Evolutionary conservation across 805 yeast genomes (phyloP), one percentile per base, ranked within the genome.

Genomic region (Saturnispora zaruensis): DNA sequence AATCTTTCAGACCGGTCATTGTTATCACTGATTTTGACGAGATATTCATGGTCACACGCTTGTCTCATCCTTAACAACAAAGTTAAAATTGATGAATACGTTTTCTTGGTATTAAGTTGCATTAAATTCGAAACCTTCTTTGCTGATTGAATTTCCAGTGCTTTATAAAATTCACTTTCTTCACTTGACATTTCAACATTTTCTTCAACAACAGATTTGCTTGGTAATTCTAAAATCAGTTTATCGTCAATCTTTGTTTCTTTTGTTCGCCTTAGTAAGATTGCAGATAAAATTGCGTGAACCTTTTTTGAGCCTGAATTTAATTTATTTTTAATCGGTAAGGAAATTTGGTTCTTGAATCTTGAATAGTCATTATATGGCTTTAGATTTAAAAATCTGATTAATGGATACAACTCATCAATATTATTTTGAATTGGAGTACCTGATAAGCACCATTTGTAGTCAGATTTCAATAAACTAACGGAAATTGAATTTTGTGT

Each of bases 41-140:
- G 68, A 59, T 77, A 81, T 37, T 81, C 78, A 62, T 87, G 96
- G 60, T 84, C 80, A 60, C 96, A 85, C 3, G 95, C 90, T 66
- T 90, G 96, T 52, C 98, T 75, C 58, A 90, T 69, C 45, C 96
- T 74, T 43, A 90, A 68, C 46, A 90, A 72, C 56, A 89, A 67
- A 0, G 87, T 81, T 55, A 90, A 75, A 46, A 88, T 79, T 52
- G 75, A 74, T 3, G 84, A 75, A 57, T 78, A 79, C 51, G 70
- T 18, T 36, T 40, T 45, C 14, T 46, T 50, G 18, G 52, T 48
- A 14, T 55, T 57, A 9, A 66, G 49, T 26, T 61, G 56, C 64
- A 80, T 59, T 50, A 79, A 64, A 45, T 62, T 62, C 54, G 65
- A 62, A 0, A 89, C 93, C 43, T 74, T 66, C 37, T 65, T 66